A percentile compares a stretch with the other conserved stretches of the same genome.
Conservation (phyloP, 2,329 filamentous ascomycete genomes). For the Trichoderma koningiopsis region DNA sequence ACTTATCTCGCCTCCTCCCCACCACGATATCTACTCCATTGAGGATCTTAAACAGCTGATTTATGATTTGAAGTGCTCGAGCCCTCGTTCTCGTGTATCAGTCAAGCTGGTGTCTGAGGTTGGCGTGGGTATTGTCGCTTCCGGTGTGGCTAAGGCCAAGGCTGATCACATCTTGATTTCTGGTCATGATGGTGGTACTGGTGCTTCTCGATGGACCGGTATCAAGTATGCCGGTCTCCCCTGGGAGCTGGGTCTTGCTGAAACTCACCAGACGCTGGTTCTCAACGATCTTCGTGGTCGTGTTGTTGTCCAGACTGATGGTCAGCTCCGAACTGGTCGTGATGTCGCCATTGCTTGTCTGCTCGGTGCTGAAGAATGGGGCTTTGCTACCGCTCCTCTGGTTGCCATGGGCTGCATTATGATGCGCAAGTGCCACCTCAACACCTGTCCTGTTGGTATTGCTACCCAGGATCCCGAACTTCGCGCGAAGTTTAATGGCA, state of each 20-base stretch:
- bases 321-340: slow-evolving; percentile 87
- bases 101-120: slow-evolving; percentile 98
- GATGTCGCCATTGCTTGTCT: slow-evolving; percentile 94
- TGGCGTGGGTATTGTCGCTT: slow-evolving; percentile 95
- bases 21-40: slow-evolving; percentile 98
- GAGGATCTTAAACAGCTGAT: slow-evolving; percentile 98
- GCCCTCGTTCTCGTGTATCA: slow-evolving; percentile 86
- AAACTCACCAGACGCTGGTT: slow-evolving; percentile 95
- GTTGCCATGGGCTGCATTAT: slow-evolving; percentile 98
- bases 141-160: slow-evolving; percentile 96
- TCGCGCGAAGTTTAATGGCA: slow-evolving; percentile 89
- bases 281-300: slow-evolving; percentile 94
- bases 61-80: slow-evolving; percentile 96
- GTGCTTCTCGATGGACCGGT: slow-evolving; percentile 95
- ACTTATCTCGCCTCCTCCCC: slow-evolving; percentile 91
- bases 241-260: slow-evolving; percentile 94
- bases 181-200: slow-evolving; percentile 94
- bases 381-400: slow-evolving; percentile 90
- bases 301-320: slow-evolving; percentile 95
- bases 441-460: slow-evolving; percentile 89
- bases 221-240: slow-evolving; percentile 98
- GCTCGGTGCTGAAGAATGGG: slow-evolving; percentile 97
- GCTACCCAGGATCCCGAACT: slow-evolving; percentile 95
- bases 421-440: slow-evolving; percentile 78
- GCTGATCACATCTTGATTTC: slow-evolving; percentile 96